These are phyloP conservation scores for Cenchrus fungigraminus DNA, from an alignment of 176 grass and related monocot genomes.

Conservation along the genomic window DNA sequence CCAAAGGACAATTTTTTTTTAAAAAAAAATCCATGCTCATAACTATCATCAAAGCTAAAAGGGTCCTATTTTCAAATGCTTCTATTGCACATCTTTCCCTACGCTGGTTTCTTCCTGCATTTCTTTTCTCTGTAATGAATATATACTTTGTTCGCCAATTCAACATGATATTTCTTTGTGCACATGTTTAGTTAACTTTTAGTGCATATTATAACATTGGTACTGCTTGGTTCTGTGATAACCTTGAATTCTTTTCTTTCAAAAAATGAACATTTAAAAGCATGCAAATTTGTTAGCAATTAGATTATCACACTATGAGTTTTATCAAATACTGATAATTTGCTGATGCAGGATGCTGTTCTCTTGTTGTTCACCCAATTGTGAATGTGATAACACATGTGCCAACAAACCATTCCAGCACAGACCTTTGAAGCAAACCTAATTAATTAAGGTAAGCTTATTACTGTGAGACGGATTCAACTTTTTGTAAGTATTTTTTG, in stretches of 20 bases:
- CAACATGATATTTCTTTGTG: constrained; percentile 3
- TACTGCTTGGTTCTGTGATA: neutral
- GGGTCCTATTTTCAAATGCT: neutral
- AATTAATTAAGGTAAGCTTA: constrained; percentile 68
- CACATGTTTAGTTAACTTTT: neutral
- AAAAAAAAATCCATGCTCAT: neutral
- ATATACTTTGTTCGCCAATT: neutral
- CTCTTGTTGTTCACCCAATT: constrained; percentile 85
- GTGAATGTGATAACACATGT: constrained; percentile 75
- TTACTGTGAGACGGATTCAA: neutral
- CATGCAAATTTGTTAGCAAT: constrained; percentile 25
- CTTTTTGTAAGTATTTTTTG: neutral
- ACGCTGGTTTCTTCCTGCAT: neutral
- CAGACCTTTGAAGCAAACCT: constrained; percentile 78
- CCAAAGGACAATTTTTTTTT: neutral
- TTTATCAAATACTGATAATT: constrained; percentile 34
- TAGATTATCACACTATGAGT: constrained; percentile 26
- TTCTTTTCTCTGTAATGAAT: neutral
- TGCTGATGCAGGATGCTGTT: constrained; percentile 86
- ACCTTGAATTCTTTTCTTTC: neutral
- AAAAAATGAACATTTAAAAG: neutral
- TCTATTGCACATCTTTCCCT: neutral
- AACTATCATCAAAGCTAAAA: neutral
- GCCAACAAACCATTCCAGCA: constrained; percentile 91
- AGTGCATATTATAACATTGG: neutral